phyloP scores from a whole-genome alignment of 345 rosid genomes.

The Citrus sinensis region DNA sequence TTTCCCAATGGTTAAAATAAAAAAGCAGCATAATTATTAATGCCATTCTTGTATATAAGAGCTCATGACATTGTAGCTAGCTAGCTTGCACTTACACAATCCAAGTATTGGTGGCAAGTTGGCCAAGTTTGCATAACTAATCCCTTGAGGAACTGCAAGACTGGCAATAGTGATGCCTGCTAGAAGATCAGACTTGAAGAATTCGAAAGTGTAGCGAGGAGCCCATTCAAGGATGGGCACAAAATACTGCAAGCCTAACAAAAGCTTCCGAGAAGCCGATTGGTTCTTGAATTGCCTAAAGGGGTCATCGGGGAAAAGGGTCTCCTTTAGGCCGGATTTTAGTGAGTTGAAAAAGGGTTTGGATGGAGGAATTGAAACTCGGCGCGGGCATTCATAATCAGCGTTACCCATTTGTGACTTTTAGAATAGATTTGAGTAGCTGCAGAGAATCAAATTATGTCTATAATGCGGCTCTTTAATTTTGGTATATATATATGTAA shows the following conservation, averaged over 20 bases:
- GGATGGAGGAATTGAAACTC: slow-evolving; percentile 66
- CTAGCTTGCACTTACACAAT: slow-evolving; percentile 49
- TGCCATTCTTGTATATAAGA: neutral
- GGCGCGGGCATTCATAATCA: slow-evolving; percentile 39
- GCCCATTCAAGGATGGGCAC: slow-evolving; percentile 88
- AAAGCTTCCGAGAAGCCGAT: slow-evolving; percentile 39
- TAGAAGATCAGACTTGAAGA: slow-evolving; percentile 73
- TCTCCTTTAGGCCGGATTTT: slow-evolving; percentile 61
- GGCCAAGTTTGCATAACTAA: slow-evolving; percentile 87
- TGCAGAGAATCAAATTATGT: neutral
- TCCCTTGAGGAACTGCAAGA: slow-evolving; percentile 97
- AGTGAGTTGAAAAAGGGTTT: slow-evolving; percentile 73
- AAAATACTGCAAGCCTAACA: slow-evolving; percentile 64
- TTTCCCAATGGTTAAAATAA: neutral
- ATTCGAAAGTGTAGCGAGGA: slow-evolving; percentile 72
- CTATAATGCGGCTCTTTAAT: neutral
- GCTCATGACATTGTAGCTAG: neutral
- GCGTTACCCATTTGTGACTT: slow-evolving; percentile 29
- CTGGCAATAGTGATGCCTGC: slow-evolving; percentile 95
- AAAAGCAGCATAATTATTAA: neutral
- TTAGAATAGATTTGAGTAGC: neutral
- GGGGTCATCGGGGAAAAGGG: slow-evolving; percentile 93
- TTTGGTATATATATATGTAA: no score
- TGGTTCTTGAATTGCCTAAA: slow-evolving; percentile 79
- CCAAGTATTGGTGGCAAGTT: slow-evolving; percentile 93